Conservation (phyloP, 257 asterid species). For the Apocynum venetum region DNA sequence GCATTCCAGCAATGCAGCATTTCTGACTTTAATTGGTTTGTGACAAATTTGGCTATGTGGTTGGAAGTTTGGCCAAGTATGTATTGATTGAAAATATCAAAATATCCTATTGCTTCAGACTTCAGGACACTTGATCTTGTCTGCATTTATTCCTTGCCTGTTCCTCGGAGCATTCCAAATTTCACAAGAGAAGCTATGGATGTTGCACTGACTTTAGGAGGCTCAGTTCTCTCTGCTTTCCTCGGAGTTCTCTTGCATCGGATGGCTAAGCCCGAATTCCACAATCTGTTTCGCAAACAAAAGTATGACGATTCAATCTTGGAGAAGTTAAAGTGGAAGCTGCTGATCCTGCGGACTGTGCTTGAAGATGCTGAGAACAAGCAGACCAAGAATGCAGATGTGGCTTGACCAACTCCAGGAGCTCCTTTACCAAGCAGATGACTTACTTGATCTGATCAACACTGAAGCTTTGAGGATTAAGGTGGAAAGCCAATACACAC, state of each 20-base stretch:
- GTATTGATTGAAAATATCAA: too few species aligned
- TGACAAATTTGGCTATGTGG: too few species aligned
- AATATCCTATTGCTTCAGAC: too few species aligned
- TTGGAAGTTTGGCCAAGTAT: too few species aligned
- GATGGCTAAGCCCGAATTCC: conserved; percentile 1
- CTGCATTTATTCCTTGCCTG: too few species aligned
- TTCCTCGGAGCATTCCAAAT: too few species aligned
- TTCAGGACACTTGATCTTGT: too few species aligned
- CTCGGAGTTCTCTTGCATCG: conserved; percentile 11
- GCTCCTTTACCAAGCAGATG: conserved; percentile 41
- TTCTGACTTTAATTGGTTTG: too few species aligned
- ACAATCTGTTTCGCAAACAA: neutral
- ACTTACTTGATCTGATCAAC: conserved; percentile 33
- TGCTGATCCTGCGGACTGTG: conserved; percentile 9
- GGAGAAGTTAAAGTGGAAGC: neutral
- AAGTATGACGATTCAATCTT: neutral
- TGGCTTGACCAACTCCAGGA: conserved; percentile 51
- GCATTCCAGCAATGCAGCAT: too few species aligned
- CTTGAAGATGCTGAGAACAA: conserved; percentile 45
- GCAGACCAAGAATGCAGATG: conserved; percentile 31
- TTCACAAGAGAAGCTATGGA: neutral
- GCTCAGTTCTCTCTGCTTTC: neutral
- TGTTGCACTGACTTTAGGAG: neutral
- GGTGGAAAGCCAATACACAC: neutral
- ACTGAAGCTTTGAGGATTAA: conserved; percentile 13